Evolutionary conservation across 371 early-diverging fungal species (phyloP).

Genomic region (Parasitella parasitica): DNA sequence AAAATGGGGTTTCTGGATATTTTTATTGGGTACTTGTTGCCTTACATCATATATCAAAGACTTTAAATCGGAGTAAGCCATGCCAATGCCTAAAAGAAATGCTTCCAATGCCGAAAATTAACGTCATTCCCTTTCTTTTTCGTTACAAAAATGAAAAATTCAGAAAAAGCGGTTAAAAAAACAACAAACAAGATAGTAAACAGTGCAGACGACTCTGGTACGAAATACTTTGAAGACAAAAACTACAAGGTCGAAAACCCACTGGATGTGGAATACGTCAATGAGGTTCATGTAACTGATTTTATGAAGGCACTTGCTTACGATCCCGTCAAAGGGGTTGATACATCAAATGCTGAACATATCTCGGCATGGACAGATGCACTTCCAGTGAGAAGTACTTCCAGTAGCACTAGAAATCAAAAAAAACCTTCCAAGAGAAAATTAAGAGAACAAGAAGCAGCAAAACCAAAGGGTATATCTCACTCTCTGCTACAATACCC

Average conservation of each 20-base stretch:
- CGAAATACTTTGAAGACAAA: background rate
- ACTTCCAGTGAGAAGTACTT: constrained; percentile 29
- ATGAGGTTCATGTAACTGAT: constrained; percentile 52
- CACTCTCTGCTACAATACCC: constrained; percentile 62
- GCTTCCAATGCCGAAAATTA: background rate
- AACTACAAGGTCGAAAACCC: background rate
- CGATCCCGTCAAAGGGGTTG: constrained; percentile 18
- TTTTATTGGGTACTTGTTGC: no score
- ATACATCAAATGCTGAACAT: constrained; percentile 33
- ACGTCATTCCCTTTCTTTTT: background rate
- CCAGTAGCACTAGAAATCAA: constrained; percentile 9
- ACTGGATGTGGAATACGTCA: constrained; percentile 39
- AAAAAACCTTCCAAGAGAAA: constrained; percentile 29
- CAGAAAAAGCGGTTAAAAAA: constrained; percentile 23
- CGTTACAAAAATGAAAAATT: background rate
- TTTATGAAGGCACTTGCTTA: constrained; percentile 50
- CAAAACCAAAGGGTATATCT: constrained; percentile 45
- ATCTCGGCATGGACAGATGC: constrained; percentile 55
- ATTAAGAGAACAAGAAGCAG: constrained; percentile 27
- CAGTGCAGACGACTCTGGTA: constrained; percentile 22
- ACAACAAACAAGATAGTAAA: constrained; percentile 20
- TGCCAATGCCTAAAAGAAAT: background rate
- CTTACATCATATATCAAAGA: background rate
- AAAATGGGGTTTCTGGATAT: no score
- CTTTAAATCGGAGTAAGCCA: background rate